phyloP scores from a whole-genome alignment of 139 green algal genomes.

The Mesostigma viride region DNA sequence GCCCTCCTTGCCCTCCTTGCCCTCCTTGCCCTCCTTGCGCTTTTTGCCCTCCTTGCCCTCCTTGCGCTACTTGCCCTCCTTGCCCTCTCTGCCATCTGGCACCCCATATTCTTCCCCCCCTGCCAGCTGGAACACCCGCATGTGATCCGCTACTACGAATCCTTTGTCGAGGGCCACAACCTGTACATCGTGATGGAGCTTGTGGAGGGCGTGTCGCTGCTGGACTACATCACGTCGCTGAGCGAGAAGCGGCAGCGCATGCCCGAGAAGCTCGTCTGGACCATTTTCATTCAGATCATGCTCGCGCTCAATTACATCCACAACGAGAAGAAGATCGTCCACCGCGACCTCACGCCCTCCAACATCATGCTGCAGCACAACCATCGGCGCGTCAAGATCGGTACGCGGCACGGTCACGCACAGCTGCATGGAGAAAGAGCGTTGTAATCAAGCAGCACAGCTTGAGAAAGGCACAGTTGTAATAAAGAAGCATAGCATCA shows the following conservation, averaged over 20 bases:
- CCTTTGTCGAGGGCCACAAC: slow-evolving; percentile 10
- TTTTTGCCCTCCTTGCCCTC: too few species aligned
- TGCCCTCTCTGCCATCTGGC: too few species aligned
- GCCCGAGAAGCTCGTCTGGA: background rate
- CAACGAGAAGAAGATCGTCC: slow-evolving; percentile 5
- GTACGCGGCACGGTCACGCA: too few species aligned
- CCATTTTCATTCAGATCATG: background rate
- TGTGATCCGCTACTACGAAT: slow-evolving; percentile 14
- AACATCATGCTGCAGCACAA: slow-evolving; percentile 92
- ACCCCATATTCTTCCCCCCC: background rate
- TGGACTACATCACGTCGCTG: background rate
- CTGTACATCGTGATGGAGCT: slow-evolving; percentile 13
- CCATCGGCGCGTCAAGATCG: slow-evolving; percentile 82
- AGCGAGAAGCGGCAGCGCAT: background rate
- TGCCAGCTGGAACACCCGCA: slow-evolving; percentile 7
- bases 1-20: too few species aligned
- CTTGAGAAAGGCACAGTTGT: too few species aligned
- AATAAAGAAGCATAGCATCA: too few species aligned
- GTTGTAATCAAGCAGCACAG: too few species aligned
- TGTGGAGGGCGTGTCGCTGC: background rate
- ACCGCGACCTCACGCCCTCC: slow-evolving; percentile 79
- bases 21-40: too few species aligned
- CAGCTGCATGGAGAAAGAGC: too few species aligned
- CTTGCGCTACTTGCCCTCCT: too few species aligned
- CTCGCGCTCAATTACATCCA: slow-evolving; percentile 12